Evolutionary conservation across 1,284 basidiomycete species (phyloP).

Genomic region (Cerrena zonata): DNA sequence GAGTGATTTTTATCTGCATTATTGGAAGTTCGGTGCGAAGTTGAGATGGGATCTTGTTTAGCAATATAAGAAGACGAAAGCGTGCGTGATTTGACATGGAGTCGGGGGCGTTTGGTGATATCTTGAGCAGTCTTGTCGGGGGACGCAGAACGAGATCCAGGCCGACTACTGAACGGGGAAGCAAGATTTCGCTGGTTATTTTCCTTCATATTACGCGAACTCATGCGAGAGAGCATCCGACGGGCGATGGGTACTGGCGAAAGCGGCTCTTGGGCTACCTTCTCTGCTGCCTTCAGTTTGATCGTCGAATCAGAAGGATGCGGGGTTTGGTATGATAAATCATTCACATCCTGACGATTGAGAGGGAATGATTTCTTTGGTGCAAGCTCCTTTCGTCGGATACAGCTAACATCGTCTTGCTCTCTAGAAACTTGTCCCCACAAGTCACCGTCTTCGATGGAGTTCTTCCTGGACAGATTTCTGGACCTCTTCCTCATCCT

Average conservation of each 20-base stretch:
- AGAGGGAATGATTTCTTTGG: constrained; percentile 5
- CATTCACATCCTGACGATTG: constrained; percentile 8
- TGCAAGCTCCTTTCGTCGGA: background rate
- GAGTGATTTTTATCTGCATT: background rate
- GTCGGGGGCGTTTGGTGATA: constrained; percentile 14
- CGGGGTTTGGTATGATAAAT: constrained; percentile 5
- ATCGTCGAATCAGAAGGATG: background rate
- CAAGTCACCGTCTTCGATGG: background rate
- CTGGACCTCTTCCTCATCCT: constrained; percentile 47
- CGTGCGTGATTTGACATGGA: constrained; percentile 30
- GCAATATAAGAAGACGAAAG: constrained; percentile 22
- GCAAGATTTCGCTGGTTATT: constrained; percentile 32
- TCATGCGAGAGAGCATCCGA: constrained; percentile 39
- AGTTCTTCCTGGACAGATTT: constrained; percentile 20
- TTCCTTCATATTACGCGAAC: constrained; percentile 44
- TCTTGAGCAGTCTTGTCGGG: constrained; percentile 26
- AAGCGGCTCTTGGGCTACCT: constrained; percentile 25
- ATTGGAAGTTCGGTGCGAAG: background rate
- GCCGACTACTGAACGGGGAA: constrained; percentile 37
- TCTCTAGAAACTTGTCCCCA: too few relatives aligned
- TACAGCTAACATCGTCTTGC: background rate
- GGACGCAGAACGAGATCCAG: constrained; percentile 38
- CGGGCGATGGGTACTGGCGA: constrained; percentile 40
- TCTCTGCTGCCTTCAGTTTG: background rate
- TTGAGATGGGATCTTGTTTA: background rate